Conservation (phyloP, 768 basidiomycete genomes). For the Hygrocybe coccinea region DNA sequence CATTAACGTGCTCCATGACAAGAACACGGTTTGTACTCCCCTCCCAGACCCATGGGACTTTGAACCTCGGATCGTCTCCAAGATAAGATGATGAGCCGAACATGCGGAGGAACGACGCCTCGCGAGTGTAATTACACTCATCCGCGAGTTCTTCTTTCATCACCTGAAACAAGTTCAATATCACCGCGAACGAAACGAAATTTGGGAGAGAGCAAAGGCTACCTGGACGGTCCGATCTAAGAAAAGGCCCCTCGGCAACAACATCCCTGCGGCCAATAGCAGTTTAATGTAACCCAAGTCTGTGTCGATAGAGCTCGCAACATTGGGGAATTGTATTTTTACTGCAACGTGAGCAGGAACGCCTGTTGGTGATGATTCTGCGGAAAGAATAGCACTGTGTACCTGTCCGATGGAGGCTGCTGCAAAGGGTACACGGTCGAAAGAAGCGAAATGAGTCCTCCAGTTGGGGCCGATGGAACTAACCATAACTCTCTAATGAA, state of each 20-base stretch:
- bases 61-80: conserved; percentile 63
- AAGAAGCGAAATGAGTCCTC: conserved; percentile 63
- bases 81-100: conserved; percentile 52
- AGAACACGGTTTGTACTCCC: conserved; percentile 78
- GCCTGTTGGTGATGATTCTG: conserved; percentile 50
- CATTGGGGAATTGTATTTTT: conserved; percentile 95
- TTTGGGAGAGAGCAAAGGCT: conserved; percentile 7
- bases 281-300: conserved; percentile 84
- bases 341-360: conserved; percentile 60
- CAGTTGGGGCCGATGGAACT: conserved; percentile 74
- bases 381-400: conserved; percentile 64
- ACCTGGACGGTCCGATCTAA: conserved; percentile 82
- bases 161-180: conserved; percentile 41
- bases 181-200: background rate
- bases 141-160: conserved; percentile 87
- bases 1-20: conserved; percentile 83
- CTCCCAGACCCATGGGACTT: conserved; percentile 82
- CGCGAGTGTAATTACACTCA: conserved; percentile 86
- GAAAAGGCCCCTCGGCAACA: conserved; percentile 87
- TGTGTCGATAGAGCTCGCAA: conserved; percentile 77
- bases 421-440: conserved; percentile 85
- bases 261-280: conserved; percentile 69
- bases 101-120: conserved; percentile 62
- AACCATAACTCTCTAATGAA: conserved; percentile 58
- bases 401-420: conserved; percentile 98